A percentile compares a stretch with the other conserved stretches of the same genome.
These are phyloP conservation scores for Pistacia vera DNA, from an alignment of 345 rosid genomes.

Conservation along the genomic window DNA sequence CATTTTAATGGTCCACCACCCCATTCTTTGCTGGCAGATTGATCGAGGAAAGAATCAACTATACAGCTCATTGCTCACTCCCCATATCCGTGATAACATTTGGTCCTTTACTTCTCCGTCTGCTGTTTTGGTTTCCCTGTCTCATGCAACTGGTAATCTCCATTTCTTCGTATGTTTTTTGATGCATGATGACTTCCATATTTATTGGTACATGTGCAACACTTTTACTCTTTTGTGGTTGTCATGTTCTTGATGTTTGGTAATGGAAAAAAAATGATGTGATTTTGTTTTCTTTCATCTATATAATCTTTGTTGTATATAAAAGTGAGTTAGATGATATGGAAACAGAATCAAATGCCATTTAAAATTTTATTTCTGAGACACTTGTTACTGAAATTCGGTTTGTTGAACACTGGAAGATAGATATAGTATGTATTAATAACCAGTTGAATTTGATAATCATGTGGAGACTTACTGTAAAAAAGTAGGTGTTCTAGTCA, in stretches of 20 bases:
- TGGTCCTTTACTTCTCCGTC: constrained; percentile 80
- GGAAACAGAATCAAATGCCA: neutral
- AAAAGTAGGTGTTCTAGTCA: neutral
- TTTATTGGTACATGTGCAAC: neutral
- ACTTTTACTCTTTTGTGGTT: neutral
- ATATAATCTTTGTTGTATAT: neutral
- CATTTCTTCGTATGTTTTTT: constrained; percentile 3
- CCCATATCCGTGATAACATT: constrained; percentile 83
- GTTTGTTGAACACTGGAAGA: neutral
- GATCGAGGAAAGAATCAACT: constrained; percentile 64
- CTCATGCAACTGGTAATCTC: constrained; percentile 74
- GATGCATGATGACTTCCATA: neutral
- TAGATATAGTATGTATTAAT: neutral
- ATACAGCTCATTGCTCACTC: constrained; percentile 54
- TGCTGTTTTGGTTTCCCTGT: constrained; percentile 72
- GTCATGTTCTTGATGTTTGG: neutral
- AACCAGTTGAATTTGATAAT: neutral
- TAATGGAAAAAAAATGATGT: neutral
- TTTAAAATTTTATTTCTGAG: neutral
- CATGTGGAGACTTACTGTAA: neutral
- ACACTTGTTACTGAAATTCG: neutral
- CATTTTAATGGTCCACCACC: constrained; percentile 6
- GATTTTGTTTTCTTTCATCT: neutral
- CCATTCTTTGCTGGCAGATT: constrained; percentile 53
- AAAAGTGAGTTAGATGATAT: too few relatives aligned